Evolutionary conservation across 1,284 basidiomycete species (phyloP), one percentile per base, ranked within the genome.

Genomic region (Megacollybia platyphylla): DNA sequence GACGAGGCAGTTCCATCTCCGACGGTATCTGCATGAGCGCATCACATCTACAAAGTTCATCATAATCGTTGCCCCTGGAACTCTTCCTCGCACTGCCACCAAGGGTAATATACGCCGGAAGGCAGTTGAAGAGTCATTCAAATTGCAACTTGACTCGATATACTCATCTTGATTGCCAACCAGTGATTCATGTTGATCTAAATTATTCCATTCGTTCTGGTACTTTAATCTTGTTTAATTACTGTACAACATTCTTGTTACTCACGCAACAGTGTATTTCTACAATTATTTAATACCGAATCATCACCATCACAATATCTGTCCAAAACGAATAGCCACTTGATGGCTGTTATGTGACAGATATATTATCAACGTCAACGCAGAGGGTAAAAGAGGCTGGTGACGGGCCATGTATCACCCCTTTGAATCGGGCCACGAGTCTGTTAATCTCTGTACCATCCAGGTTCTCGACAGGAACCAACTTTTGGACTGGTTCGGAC

Each of bases 71-170:
- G 63, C 70, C 15, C 58, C 61, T 28, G 64, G 66, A 44, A 66
- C 74, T 1, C 63, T 82, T 38, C 79, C 79, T 29, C 65, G 79
- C 44, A 83, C 79, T 0, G 70, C 67, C 17, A 78, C 78, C 15
- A 83, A 83, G 56, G 79, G 79, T 29, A 82, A 83, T 51, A 74
- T 82, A 49, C 67, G 80, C 38, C 70, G 78, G 45, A 65, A 63
- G 46, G 77, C 75, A 15, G 76, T 79, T 24, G 78, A 82, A 56
- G 73, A 76, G 35, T 49, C 59, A 7, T 78, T 71, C 59, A 65
- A 64, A 52, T 49, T 50, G 17, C 59, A 68, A 37, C 62, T 82
- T n/a, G 76, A 81, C 52, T 52, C 58, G 43, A 62, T 76, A 26
- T 78, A 72, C 50, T 59, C 46, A 20, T 44, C 49, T 28, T 36